Conservation (phyloP, 768 basidiomycete species). For the Fomitopsis pulvina region DNA sequence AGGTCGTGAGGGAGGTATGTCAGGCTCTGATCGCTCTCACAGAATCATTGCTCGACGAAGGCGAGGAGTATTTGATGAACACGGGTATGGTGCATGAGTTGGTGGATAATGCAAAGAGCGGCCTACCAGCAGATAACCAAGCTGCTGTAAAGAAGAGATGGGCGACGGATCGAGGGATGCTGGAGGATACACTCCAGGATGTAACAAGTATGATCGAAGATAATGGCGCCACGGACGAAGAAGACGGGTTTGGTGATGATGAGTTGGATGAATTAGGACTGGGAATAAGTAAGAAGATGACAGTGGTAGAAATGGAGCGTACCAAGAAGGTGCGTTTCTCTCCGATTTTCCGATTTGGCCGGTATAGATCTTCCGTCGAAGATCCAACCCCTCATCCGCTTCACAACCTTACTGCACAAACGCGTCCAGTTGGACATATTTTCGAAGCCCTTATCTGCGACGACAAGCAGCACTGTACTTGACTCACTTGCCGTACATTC, state of each 20-base stretch:
- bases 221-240: conserved; percentile 20
- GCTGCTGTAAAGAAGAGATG: conserved; percentile 50
- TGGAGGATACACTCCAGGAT: conserved; percentile 59
- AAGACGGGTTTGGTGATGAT: conserved; percentile 22
- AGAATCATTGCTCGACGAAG: conserved; percentile 9
- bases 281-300: conserved; percentile 38
- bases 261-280: conserved; percentile 54
- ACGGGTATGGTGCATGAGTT: conserved; percentile 24
- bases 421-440: conserved; percentile 49
- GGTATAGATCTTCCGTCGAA: conserved; percentile 21
- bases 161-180: conserved; percentile 43
- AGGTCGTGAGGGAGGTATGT: conserved; percentile 11
- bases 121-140: conserved; percentile 50
- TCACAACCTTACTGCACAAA: conserved; percentile 57
- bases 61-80: conserved; percentile 20
- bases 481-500: conserved; percentile 49
- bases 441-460: conserved; percentile 12
- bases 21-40: conserved; percentile 12
- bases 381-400: conserved; percentile 55
- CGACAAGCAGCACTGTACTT: conserved; percentile 24
- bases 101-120: conserved; percentile 25
- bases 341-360: conserved; percentile 3
- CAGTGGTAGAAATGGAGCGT: conserved; percentile 44
- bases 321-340: conserved; percentile 45
- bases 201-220: conserved; percentile 46